A percentile compares a stretch with the other conserved stretches of the same genome.
These are phyloP conservation scores for Fusarium torreyae DNA, from an alignment of 2,329 filamentous ascomycete species.

Conservation along the genomic window DNA sequence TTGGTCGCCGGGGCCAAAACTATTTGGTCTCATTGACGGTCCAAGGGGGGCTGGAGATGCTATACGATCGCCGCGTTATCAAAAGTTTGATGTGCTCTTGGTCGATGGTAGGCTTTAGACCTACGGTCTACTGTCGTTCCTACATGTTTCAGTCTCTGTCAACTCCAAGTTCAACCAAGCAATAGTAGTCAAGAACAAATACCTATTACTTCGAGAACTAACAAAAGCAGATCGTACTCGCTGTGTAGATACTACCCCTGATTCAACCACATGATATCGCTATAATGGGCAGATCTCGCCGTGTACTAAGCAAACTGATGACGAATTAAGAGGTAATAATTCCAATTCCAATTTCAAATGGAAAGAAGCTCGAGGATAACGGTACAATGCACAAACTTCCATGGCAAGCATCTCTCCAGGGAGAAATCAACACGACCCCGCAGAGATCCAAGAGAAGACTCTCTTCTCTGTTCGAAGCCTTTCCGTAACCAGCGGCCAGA, in stretches of 20 bases:
- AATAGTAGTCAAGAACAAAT: background rate
- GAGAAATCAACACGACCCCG: background rate
- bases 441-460: background rate
- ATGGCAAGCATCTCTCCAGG: background rate
- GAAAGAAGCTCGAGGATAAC: background rate
- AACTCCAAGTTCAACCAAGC: background rate
- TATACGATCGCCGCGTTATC: background rate
- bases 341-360: background rate
- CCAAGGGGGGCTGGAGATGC: background rate
- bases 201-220: background rate
- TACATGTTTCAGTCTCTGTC: background rate
- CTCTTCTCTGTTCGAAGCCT: background rate
- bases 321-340: background rate
- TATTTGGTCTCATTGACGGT: background rate
- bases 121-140: background rate
- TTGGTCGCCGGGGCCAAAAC: background rate
- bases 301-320: background rate
- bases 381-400: background rate
- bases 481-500: background rate
- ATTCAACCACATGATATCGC: background rate
- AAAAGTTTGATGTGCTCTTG: background rate
- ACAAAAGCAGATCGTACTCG: background rate
- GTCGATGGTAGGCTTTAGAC: background rate
- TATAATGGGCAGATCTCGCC: background rate
- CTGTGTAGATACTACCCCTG: background rate